These are phyloP conservation scores for Thozetella sp. DNA, from an alignment of 495 filamentous ascomycete genomes.

Conservation along the genomic window DNA sequence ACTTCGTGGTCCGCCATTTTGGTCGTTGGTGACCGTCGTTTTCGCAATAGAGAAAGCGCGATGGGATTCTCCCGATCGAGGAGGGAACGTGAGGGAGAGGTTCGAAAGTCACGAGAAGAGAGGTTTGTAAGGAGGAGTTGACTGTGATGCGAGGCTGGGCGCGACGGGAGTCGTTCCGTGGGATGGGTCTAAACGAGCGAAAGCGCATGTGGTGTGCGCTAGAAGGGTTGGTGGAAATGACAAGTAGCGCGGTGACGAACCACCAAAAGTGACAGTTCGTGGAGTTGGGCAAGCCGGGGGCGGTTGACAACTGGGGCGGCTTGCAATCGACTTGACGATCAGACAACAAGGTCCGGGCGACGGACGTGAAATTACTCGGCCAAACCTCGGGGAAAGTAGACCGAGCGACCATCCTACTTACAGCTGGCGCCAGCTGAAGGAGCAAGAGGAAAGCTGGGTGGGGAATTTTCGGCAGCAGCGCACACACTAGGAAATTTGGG, in stretches of 20 bases:
- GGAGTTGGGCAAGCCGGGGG: too few relatives aligned
- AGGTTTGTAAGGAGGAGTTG: neutral
- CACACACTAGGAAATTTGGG: slow-evolving; percentile 5
- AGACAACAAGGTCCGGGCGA: neutral
- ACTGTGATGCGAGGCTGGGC: too few relatives aligned
- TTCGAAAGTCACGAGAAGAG: neutral
- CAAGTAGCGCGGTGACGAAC: neutral
- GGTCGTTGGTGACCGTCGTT: neutral
- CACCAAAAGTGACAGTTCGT: too few relatives aligned
- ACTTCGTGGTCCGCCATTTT: slow-evolving; percentile 36
- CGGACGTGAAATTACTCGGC: neutral
- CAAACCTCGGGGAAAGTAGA: neutral
- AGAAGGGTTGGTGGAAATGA: too few relatives aligned
- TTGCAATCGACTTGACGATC: slow-evolving; percentile 1
- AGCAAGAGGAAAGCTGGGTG: neutral
- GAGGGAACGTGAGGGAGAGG: neutral
- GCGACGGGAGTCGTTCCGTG: too few relatives aligned
- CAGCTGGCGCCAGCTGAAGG: neutral
- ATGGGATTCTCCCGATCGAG: neutral
- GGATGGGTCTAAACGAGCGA: neutral
- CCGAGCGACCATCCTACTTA: neutral
- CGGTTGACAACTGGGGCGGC: neutral
- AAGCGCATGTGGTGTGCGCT: neutral
- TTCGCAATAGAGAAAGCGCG: too few relatives aligned
- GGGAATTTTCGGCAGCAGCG: slow-evolving; percentile 1